Evolutionary conservation across 176 grass and related monocot species (phyloP).

Genomic region (Zizania latifolia): DNA sequence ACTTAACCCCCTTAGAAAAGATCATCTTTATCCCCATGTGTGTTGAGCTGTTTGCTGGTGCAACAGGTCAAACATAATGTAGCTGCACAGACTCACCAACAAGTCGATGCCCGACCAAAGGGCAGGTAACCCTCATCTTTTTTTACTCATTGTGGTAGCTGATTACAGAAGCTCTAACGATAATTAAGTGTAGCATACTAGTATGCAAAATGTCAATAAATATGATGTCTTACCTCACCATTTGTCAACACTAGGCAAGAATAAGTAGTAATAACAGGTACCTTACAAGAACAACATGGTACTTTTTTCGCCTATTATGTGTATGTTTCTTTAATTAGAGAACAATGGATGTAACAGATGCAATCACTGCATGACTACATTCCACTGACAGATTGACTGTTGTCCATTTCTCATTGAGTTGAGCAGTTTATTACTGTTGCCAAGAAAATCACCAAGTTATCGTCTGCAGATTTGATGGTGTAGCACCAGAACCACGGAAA

Average conservation of each 20-base stretch:
- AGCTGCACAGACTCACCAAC: conserved; percentile 49
- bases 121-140: conserved; percentile 43
- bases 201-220: neutral
- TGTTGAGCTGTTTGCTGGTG: conserved; percentile 15
- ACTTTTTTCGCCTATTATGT: too few relatives aligned
- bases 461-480: conserved; percentile 75
- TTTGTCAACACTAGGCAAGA: neutral
- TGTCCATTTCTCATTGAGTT: neutral
- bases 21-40: neutral
- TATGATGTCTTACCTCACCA: neutral
- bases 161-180: neutral
- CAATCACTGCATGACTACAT: neutral
- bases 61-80: conserved; percentile 68
- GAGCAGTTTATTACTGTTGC: neutral
- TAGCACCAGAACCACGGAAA: conserved; percentile 79
- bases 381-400: neutral
- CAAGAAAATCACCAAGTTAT: neutral
- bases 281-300: too few relatives aligned
- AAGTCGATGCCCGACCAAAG: conserved; percentile 68
- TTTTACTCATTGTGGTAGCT: neutral
- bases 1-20: neutral
- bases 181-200: neutral
- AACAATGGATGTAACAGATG: neutral
- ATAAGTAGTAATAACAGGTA: neutral
- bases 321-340: too few relatives aligned